Evolutionary conservation across 805 yeast genomes (phyloP), one percentile per base, ranked within the genome.

Genomic region (Saturnispora sekii): DNA sequence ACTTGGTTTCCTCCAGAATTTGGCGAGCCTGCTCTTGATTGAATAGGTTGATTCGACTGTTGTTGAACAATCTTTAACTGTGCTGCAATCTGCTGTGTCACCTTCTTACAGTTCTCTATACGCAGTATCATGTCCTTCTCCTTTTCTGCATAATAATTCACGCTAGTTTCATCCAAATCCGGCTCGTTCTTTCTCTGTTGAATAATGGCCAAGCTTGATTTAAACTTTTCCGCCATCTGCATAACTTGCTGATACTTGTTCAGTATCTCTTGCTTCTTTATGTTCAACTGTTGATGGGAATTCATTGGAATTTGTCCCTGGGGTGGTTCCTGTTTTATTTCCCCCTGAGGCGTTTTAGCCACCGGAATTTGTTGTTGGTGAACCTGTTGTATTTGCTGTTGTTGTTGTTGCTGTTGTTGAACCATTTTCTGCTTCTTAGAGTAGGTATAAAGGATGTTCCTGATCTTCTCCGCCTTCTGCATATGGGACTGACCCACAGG

Each of bases 401-500:
- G 51, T 17, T 28, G 44, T 43, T 43, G 62, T 26, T 60, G 59
- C 45, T 59, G 61, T 10, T 60, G 61, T 42, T 58, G 60, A 11
- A 53, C 42, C 41, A 54, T 41, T 36, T 57, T 58, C 35, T 55
- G 61, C 44, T 56, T 58, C 45, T 51, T 53, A 35, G 61, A 53
- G 44, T 59, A 63, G 45, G 73, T 74, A 41, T 79, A 65, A 55
- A 82, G 66, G 31, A 81, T 67, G 38, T 74, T 74, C 57, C 77
- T 80, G 50, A 82, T 77, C 44, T 72, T 73, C 37, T 81, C 78
- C 3, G 86, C 87, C 49, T 74, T 76, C 48, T 68, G 69, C 52
- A 76, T 62, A 53, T 81, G 81, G 49, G 77, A 79, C 52, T 75
- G 74, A 15, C 86, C 87, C 47, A 69, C 76, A 0, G 74, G 77